Evolutionary conservation across 1,139 yeast species (phyloP), one percentile per base, ranked within the genome.

Genomic region (Diutina mesorugosa): DNA sequence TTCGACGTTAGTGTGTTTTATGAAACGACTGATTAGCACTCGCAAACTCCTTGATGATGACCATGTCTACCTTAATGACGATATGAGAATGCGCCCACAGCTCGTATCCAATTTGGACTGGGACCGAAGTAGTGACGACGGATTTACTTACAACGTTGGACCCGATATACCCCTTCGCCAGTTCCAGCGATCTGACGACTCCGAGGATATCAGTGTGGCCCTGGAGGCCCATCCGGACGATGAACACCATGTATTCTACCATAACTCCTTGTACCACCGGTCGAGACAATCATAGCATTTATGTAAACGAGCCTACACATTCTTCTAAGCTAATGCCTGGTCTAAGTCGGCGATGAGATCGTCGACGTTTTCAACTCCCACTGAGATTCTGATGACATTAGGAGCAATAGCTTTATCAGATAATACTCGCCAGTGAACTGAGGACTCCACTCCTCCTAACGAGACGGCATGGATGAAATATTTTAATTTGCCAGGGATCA

Each of bases 391-490:
- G 54, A 90, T 69, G 48, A 90, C 68, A 1, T 78, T 76, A 30
- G 80, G 77, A 45, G 78, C 71, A 14, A 83, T 84, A 3, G 70
- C 64, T 1, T 77, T 67, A 65, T 90, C 97, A 55, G 88, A 78
- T 71, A 90, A 67, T 0, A 90, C 85, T 65, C 97, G 80, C 96
- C 97, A 90, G 69, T 91, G 97, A 59, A 90, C 82, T 63, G 90
- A 74, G 57, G 95, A 87, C 68, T 91, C 97, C 6, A 87, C 89
- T n/a, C 97, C 96, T 47, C 97, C 97, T 38, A 91, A 74, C 6
- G 96, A 88, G 0, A 97, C 90, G 1, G 97, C 96, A 69, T 91
- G 97, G 61, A 84, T 84, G 72, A 90, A 90, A 60, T 80, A 79
- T 62, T 83, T 79, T 59, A 90, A 73, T 60, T 77, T 80, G 1